Evolutionary conservation across 2,329 filamentous ascomycete genomes (phyloP), one percentile per base, ranked within the genome.

Genomic region (Penicillium psychrosexuale): DNA sequence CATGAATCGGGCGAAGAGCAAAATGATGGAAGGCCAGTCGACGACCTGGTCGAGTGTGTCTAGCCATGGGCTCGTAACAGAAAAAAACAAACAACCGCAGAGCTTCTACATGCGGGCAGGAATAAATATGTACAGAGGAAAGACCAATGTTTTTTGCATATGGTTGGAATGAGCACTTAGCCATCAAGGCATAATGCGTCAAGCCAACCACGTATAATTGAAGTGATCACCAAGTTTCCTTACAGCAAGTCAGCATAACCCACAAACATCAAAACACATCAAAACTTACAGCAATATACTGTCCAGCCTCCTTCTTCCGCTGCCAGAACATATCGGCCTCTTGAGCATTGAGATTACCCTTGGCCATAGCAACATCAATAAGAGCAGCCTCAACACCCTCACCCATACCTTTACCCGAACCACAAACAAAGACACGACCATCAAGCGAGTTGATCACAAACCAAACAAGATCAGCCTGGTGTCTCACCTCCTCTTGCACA

Each of bases 401-500:
- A 56, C 94, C 94, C 94, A 99, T 99, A 53, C 94, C 94, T 77
- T 90, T 91, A 68, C 86, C 91, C 75, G 89, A 95, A 47, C 94
- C 94, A 72, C 94, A 99, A 55, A 99, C 94, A 71, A 99, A 99
- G 49, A 97, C 86, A 49, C 94, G 86, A 1, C 94, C 94, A 67
- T 99, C 94, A n/a, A 97, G 81, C 2, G 91, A 86, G 72, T 97
- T 97, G 79, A 96, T 89, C 61, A 97, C 91, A 72, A 91, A 96
- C 94, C 94, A 99, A 15, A 97, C 93, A n/a, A 97, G 82, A 69
- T 97, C 94, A 1, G 92, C 90, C 72, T 97, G 94, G 61, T 90
- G 82, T 11, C 84, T 81, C 8, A 99, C 93, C 74, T 97, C 94
- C 67, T 99, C 94, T 71, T 99, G 94, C 2, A 99, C 94, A 69